Conservation (phyloP, 2,329 filamentous ascomycete genomes). For the Pseudophaeomoniella oleicola region DNA sequence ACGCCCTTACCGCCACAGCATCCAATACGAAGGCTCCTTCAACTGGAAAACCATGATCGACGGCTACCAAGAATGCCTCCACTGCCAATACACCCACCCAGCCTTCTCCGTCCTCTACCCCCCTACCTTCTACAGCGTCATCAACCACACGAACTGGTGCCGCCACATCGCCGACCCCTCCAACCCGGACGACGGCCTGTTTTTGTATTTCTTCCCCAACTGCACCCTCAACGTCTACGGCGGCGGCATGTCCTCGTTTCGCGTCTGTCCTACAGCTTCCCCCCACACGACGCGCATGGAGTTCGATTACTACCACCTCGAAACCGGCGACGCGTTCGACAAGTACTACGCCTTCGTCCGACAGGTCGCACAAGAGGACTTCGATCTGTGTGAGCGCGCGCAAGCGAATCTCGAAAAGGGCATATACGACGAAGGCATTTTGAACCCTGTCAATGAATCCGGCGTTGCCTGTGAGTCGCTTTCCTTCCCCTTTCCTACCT, state of each 20-base stretch:
- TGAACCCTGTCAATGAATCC: conserved; percentile 42
- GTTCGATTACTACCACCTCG: conserved; percentile 43
- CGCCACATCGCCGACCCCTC: conserved; percentile 40
- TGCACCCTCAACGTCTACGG: conserved; percentile 44
- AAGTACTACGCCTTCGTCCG: conserved; percentile 42
- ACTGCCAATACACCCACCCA: conserved; percentile 44
- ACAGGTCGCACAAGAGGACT: conserved; percentile 42
- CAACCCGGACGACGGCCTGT: conserved; percentile 38
- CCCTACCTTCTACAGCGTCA: conserved; percentile 39
- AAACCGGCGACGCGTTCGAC: conserved; percentile 37
- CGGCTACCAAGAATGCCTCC: conserved; percentile 44
- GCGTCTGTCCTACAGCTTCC: conserved; percentile 36
- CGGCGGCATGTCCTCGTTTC: conserved; percentile 42
- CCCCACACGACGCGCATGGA: conserved; percentile 40
- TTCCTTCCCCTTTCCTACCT: too few species aligned
- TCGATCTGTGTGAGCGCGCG: conserved; percentile 41
- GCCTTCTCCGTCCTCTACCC: conserved; percentile 41
- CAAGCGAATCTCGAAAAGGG: conserved; percentile 39
- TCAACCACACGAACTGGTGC: conserved; percentile 40
- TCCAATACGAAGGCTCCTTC: conserved; percentile 41
- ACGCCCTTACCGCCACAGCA: conserved; percentile 35
- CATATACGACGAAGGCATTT: conserved; percentile 38
- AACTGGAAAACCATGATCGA: conserved; percentile 50
- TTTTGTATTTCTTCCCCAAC: conserved; percentile 44
- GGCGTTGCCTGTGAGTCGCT: conserved; percentile 34